Base-by-base conservation (phyloP, 768 basidiomycete species). In the Sarcodon sp. region DNA sequence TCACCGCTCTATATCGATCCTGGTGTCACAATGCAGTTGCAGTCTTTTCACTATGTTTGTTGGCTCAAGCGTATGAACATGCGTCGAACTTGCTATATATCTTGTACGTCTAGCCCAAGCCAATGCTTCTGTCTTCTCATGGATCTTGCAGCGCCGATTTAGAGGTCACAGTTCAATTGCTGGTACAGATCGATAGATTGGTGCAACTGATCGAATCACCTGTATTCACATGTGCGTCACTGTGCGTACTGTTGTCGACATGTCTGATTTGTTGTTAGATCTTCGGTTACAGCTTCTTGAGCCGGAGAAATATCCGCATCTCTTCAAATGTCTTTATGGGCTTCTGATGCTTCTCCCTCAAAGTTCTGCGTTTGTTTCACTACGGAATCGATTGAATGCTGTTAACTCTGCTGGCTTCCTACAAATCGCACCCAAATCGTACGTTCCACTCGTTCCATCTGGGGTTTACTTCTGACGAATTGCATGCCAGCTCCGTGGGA, bases 1-100 rank as follows among this genome's bases (percentile, higher is more conserved):
- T 98, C 61, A 88, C 87, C 9, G 88, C 86, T 0, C 68, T 99
- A 3, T 99, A 99, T 58, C 76, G 90, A 15, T 98, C 92, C 15
- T 99, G 96, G 96, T 98, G 92, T 61, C 96, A 99, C 57, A 97
- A 97, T 59, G 87, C 94, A 1, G 93, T 98, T 38, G 85, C 96
- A 0, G 91, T 91, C 1, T 96, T 99, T 60, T 91, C 96, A 1
- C 73, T 99, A 6, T 99, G 96, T 62, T 72, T 99, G 31, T 72
- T 99, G 21, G 96, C 96, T 5, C 96, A 99, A 62, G 94, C 96
- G 3, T 99, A 99, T 55, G 96, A 99, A 62, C 96, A 99, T 64
- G 96, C 94, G 1, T 94, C 91, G 16, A 97, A 93, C 62, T 73
- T 99, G 3, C 71, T 99, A 13, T 83, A 89, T 52, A 98, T 96